Percentiles rank a stretch among this genome's conserved stretches.
Evolutionary conservation across 2,329 filamentous ascomycete species (phyloP).

Genomic region (Phyllosticta ampelicida): DNA sequence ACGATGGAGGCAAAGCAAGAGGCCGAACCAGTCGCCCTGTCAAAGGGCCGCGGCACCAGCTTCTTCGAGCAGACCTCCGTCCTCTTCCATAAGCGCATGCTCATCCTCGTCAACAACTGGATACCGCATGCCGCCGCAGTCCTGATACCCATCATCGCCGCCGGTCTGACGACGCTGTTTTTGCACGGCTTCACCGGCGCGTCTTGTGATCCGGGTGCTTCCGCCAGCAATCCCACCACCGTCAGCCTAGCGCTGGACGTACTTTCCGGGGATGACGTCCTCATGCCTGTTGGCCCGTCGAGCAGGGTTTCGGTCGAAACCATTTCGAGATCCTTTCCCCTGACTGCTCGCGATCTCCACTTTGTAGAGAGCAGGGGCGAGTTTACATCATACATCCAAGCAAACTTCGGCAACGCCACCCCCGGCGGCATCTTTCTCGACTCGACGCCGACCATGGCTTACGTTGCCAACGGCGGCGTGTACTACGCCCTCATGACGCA

Average conservation of each 20-base stretch:
- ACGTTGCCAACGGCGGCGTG: conserved; percentile 54
- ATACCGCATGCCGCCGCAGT: conserved; percentile 66
- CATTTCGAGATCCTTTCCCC: conserved; percentile 20
- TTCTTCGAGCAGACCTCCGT: conserved; percentile 61
- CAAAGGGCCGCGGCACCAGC: conserved; percentile 58
- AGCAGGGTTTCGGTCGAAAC: conserved; percentile 20
- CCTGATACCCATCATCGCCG: conserved; percentile 66
- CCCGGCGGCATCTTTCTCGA: conserved; percentile 75
- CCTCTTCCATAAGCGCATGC: conserved; percentile 66
- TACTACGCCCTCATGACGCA: conserved; percentile 63
- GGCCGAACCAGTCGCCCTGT: conserved; percentile 35
- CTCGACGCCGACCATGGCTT: conserved; percentile 55
- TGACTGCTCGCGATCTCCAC: conserved; percentile 29
- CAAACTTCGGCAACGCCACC: conserved; percentile 55
- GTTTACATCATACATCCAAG: conserved; percentile 55
- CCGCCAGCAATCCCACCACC: conserved; percentile 21
- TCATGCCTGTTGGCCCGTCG: conserved; percentile 32
- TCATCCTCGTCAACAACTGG: conserved; percentile 67
- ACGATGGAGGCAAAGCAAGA: conserved; percentile 15
- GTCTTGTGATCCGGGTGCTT: conserved; percentile 34
- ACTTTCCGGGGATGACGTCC: conserved; percentile 10
- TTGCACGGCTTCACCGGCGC: conserved; percentile 47
- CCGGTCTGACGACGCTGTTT: conserved; percentile 69
- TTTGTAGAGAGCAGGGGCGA: conserved; percentile 53
- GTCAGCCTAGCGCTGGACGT: conserved; percentile 15